Base-by-base conservation (phyloP, 805 yeast species). In the Sugiyamaella boreocaroliniensis region DNA sequence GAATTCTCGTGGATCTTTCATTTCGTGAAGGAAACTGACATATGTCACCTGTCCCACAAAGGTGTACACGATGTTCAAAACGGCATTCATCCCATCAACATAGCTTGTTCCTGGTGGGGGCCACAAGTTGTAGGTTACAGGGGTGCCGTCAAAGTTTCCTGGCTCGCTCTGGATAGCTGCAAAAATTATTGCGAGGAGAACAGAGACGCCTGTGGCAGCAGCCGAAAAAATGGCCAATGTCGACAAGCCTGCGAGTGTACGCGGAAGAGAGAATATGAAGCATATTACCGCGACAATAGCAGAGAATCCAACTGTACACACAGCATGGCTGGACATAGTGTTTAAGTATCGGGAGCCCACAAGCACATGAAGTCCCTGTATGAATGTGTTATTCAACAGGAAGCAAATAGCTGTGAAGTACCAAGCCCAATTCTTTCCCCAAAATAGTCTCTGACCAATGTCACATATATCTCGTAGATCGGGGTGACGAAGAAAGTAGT, bases 21-120 rank as follows among this genome's bases (percentile, higher is more conserved):
- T 80, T 59, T 80, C 82, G 11, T 79, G 71, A 53, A 80, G 80
- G 64, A 80, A 80, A 18, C 83, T 78, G 1, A 84, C 85, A 56
- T 80, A 80, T 4, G 81, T 77, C 64, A 80, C 77, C 64, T 80
- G 85, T 2, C 85, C 85, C 19, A 79, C 84, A 67, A 80, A 80
- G 1, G 85, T 79, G 64, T 80, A 80, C 20, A 79, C 80, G 58
- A 80, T 80, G 66, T 80, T 80, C 59, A 80, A 69, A 55, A 76
- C 70, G 0, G 85, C 85, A 41, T 73, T 64, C 83, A 80, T 79
- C 1, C 72, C 83, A 16, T 63, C 60, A 7, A 79, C 83, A 57
- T 71, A 80, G 2, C 77, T 71, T n/a, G 83, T 77, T 1, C 80
- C 83, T 51, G 69, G 53, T 10, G 54, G 72, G 1, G 85, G 82